phyloP scores from a whole-genome alignment of 768 basidiomycete genomes.

The Peribolospora baueri region DNA sequence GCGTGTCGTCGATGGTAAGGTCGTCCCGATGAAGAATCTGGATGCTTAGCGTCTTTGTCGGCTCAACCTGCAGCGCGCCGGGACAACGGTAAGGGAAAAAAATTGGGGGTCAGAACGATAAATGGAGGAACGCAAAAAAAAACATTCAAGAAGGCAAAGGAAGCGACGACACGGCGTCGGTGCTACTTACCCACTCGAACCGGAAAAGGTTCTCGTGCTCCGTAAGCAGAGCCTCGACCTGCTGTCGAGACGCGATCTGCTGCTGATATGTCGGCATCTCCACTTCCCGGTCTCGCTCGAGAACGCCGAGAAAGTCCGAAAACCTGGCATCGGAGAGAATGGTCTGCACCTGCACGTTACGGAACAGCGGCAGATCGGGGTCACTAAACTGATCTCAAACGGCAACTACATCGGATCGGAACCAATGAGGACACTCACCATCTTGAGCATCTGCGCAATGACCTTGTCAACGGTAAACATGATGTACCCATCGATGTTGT shows the following conservation, averaged over 20 bases:
- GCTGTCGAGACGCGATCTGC: constrained; percentile 24
- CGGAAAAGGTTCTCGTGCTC: constrained; percentile 25
- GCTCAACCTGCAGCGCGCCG: constrained; percentile 21
- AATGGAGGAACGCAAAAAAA: constrained; percentile 10
- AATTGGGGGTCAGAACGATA: constrained; percentile 6
- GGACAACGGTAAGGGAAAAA: constrained; percentile 18
- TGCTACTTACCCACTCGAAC: constrained; percentile 22
- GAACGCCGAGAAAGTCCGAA: constrained; percentile 33
- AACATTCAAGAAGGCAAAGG: neutral
- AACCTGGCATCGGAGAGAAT: constrained; percentile 61
- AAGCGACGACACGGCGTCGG: neutral
- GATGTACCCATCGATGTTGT: constrained; percentile 71
- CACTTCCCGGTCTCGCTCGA: constrained; percentile 10
- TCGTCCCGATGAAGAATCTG: constrained; percentile 25
- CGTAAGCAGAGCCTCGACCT: constrained; percentile 21
- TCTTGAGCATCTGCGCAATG: constrained; percentile 68
- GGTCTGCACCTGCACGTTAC: constrained; percentile 44
- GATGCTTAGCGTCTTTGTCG: constrained; percentile 25
- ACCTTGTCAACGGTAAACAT: constrained; percentile 87
- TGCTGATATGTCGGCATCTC: constrained; percentile 13
- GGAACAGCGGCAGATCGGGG: constrained; percentile 16
- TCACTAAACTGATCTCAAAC: neutral
- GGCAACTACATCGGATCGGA: neutral
- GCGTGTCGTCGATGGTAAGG: constrained; percentile 24
- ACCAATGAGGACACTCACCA: constrained; percentile 29